A percentile compares a stretch with the other conserved stretches of the same genome.
These are phyloP conservation scores for Triadica sebifera DNA, from an alignment of 345 rosid genomes.

Conservation along the genomic window DNA sequence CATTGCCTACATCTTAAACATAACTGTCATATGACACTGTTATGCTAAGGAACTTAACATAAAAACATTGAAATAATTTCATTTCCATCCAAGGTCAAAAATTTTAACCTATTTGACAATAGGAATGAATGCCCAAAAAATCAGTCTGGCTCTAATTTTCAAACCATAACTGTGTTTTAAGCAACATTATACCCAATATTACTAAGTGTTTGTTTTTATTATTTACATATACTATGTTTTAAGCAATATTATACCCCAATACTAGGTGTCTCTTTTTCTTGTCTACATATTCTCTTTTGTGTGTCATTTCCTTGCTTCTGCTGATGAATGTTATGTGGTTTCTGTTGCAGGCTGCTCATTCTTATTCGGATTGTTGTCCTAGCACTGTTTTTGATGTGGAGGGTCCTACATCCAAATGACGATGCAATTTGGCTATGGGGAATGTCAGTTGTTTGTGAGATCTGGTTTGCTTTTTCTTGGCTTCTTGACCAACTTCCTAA, in stretches of 20 bases:
- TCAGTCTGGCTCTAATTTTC: no score
- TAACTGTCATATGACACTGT: not conserved
- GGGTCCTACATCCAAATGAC: constrained; percentile 53
- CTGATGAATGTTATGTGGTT: constrained; percentile 18
- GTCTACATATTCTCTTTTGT: not conserved
- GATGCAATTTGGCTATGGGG: constrained; percentile 98
- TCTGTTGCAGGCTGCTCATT: constrained; percentile 71
- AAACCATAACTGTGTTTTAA: no score
- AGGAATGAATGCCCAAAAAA: no score
- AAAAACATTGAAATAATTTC: not conserved
- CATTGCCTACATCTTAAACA: not conserved
- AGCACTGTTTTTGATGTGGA: constrained; percentile 78
- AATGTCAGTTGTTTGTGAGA: constrained; percentile 94
- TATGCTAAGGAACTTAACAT: not conserved
- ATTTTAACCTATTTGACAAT: not conserved
- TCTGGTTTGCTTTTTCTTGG: constrained; percentile 98
- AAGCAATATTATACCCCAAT: not conserved
- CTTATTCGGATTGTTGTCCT: constrained; percentile 66
- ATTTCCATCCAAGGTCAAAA: constrained; percentile 1
- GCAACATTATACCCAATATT: no score
- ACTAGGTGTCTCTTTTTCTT: not conserved
- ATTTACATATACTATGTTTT: no score
- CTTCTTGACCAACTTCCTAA: constrained; percentile 97
- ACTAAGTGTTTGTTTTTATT: no score
- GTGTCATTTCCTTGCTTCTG: not conserved